phyloP scores from a whole-genome alignment of 352 stramenopile genomes.

The Pythium guiyangense region DNA sequence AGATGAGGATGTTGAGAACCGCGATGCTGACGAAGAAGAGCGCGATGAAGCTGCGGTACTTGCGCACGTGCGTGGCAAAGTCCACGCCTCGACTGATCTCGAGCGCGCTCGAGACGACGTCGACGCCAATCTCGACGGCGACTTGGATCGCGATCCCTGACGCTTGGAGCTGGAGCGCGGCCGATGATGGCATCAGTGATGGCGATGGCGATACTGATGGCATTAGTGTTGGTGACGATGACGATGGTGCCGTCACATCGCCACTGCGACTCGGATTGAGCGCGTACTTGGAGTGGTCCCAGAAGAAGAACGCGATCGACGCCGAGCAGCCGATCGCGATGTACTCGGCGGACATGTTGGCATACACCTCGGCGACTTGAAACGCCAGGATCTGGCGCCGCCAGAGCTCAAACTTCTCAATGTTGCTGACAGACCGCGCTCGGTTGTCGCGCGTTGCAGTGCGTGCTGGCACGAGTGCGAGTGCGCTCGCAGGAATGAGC shows the following conservation, averaged over 20 bases:
- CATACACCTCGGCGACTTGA: constrained; percentile 23
- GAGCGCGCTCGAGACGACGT: constrained; percentile 19
- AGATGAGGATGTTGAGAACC: constrained; percentile 30
- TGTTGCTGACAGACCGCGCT: neutral
- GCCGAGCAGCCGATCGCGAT: constrained; percentile 33
- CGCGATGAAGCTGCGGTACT: constrained; percentile 20
- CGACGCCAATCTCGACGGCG: constrained; percentile 17
- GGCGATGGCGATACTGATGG: neutral
- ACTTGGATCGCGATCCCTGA: constrained; percentile 13
- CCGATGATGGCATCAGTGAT: neutral
- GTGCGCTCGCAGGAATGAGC: neutral
- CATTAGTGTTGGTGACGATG: too few relatives aligned
- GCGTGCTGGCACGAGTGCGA: neutral
- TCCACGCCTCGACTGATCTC: constrained; percentile 22
- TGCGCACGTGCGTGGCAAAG: constrained; percentile 17
- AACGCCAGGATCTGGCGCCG: constrained; percentile 14
- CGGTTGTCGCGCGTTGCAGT: neutral
- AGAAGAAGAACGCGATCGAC: constrained; percentile 24
- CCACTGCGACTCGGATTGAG: neutral
- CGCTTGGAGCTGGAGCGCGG: neutral
- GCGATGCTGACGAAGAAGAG: constrained; percentile 25
- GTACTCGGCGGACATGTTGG: constrained; percentile 39
- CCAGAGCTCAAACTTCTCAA: constrained; percentile 11
- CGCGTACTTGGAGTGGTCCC: constrained; percentile 27
- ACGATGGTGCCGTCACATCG: neutral